phyloP scores from a whole-genome alignment of 2,329 filamentous ascomycete species.

The Arachnomyces sp. region DNA sequence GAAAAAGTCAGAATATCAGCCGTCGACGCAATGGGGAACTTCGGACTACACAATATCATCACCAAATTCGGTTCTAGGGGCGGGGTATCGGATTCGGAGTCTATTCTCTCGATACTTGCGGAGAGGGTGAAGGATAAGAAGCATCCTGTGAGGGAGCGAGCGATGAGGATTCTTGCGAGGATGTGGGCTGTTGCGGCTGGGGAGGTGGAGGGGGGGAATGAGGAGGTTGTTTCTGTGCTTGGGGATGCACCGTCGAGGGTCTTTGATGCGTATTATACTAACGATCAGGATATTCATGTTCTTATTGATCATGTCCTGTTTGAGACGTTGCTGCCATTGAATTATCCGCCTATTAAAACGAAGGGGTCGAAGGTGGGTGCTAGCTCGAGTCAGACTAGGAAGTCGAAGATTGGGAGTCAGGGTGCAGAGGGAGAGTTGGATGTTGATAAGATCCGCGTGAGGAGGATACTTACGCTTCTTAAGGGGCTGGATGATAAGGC shows the following conservation, averaged over 20 bases:
- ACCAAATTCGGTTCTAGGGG: conserved; percentile 71
- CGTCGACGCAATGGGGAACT: conserved; percentile 73
- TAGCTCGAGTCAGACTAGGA: conserved; percentile 50
- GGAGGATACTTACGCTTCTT: conserved; percentile 74
- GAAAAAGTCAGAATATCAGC: conserved; percentile 85
- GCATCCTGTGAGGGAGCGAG: conserved; percentile 70
- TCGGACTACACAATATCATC: conserved; percentile 72
- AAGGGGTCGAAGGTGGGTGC: conserved; percentile 33
- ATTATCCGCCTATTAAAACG: conserved; percentile 64
- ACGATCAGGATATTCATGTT: conserved; percentile 76
- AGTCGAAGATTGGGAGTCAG: conserved; percentile 31
- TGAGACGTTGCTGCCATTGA: conserved; percentile 82
- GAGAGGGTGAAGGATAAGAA: conserved; percentile 85
- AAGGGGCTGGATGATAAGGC: conserved; percentile 68
- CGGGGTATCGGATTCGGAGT: conserved; percentile 64
- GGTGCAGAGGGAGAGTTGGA: conserved; percentile 31
- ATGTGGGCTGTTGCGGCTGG: conserved; percentile 92
- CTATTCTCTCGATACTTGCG: conserved; percentile 70
- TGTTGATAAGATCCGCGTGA: conserved; percentile 61
- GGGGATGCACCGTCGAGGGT: conserved; percentile 76
- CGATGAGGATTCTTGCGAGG: conserved; percentile 72
- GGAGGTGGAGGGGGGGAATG: conserved; percentile 75
- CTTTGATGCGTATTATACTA: conserved; percentile 80
- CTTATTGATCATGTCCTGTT: conserved; percentile 77
- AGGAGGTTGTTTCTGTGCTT: conserved; percentile 64